Base-by-base conservation (phyloP, 2,329 filamentous ascomycete genomes). In the Aureobasidium sp. region DNA sequence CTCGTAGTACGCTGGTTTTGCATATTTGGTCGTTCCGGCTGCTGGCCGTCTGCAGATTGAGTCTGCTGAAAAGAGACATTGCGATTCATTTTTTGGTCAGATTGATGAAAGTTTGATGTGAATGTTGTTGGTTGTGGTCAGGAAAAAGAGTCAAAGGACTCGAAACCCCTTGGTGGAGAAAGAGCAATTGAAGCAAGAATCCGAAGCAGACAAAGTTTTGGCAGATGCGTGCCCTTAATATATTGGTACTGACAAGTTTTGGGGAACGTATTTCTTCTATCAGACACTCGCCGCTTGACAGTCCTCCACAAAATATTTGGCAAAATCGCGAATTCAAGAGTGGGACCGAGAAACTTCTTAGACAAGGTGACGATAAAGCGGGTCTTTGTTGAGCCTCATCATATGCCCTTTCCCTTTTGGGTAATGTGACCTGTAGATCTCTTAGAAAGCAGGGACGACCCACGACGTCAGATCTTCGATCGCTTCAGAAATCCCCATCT, bases 371-470 rank as follows among this genome's bases (percentile, higher is more conserved):
- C 55, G 41, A 47, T 59, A 39, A 55, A 59, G 55, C 44, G 55
- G 55, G 55, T 59, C 55, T 48, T 29, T 59, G 42, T 48, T 59
- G 55, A 59, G 55, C 55, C 42, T 48, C 55, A 59, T 34, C 39
- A 10, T 17, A 57, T 57, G 53, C 39, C 41, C 41, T 57, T 44
- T 13, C 42, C 32, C 13, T 15, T 47, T 32, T 4, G 12, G 29
- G 42, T 37, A 59, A 29, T 8, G 23, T 4, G 10, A 13, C 42
- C 23, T 58, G 55, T 32, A 48, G 15, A 59, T 47, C 42, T 15
- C 34, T 8, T 6, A 32, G 13, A 12, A 56, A 42, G 36, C 51
- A 55, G 51, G 51, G 37, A 41, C 51, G 17, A 46, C 41, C 23
- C 26, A 41, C 55, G 5, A 47, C 55, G 41, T 59, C 55, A 59